These are phyloP conservation scores for Coemansia sp. DNA, from an alignment of 192 early-diverging fungal species.

Conservation along the genomic window DNA sequence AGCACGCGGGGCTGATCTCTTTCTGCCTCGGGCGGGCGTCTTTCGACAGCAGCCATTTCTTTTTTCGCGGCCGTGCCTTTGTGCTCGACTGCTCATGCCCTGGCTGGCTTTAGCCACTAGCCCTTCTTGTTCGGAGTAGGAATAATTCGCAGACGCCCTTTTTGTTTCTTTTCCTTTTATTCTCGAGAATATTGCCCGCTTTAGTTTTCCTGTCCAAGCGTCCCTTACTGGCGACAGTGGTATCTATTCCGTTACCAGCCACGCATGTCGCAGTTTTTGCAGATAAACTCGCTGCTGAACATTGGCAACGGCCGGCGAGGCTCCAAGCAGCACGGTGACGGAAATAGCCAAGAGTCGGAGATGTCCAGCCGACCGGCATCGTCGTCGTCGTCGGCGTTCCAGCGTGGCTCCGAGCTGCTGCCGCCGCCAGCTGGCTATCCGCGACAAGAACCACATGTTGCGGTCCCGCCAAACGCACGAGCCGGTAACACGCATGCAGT, in stretches of 20 bases:
- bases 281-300: conserved; percentile 23
- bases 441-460: background rate
- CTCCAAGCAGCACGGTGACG: background rate
- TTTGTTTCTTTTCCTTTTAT: background rate
- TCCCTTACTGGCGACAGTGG: no score
- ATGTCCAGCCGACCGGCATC: background rate
- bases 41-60: background rate
- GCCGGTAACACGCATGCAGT: conserved; percentile 1
- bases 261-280: conserved; percentile 18
- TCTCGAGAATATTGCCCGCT: background rate
- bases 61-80: background rate
- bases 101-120: background rate
- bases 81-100: background rate
- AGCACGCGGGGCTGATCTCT: background rate
- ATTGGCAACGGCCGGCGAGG: background rate
- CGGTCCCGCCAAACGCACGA: background rate
- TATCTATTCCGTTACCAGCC: no score
- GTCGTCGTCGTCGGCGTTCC: background rate
- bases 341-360: background rate
- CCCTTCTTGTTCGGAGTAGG: background rate
- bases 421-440: background rate
- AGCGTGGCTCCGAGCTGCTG: background rate
- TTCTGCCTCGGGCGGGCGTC: background rate
- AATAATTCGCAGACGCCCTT: no score
- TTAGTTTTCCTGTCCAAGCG: background rate